These are phyloP conservation scores for Coemansia sp. DNA, from an alignment of 192 early-diverging fungal genomes.

Conservation along the genomic window DNA sequence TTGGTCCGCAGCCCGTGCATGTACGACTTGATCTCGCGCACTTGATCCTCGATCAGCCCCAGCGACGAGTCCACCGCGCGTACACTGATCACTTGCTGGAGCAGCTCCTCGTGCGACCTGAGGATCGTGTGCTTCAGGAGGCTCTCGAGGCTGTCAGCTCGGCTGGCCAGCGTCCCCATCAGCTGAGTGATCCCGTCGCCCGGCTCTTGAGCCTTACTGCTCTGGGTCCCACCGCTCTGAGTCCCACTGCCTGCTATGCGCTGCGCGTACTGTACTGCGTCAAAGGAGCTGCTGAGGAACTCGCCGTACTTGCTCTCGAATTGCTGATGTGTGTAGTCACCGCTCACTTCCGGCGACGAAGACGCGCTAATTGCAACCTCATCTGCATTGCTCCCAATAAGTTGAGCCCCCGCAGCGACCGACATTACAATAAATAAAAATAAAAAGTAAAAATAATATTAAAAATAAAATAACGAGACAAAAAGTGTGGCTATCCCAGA, in stretches of 20 bases:
- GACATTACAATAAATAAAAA: constrained; percentile 5
- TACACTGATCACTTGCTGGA: constrained; percentile 37
- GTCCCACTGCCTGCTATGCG: constrained; percentile 9
- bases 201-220: not conserved
- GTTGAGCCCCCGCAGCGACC: not conserved
- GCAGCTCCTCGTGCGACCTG: constrained; percentile 21
- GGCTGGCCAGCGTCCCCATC: constrained; percentile 16
- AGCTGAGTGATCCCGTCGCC: constrained; percentile 14
- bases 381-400: not conserved
- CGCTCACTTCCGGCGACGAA: not conserved
- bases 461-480: not conserved
- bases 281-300: constrained; percentile 17
- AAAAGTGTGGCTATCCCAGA: not conserved
- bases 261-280: constrained; percentile 20
- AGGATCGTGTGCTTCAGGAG: constrained; percentile 25
- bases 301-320: constrained; percentile 13
- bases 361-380: not conserved
- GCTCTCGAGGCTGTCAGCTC: constrained; percentile 24
- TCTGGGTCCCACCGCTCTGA: not conserved
- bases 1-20: constrained; percentile 44
- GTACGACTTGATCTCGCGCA: constrained; percentile 37
- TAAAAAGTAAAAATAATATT: not conserved
- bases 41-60: constrained; percentile 36
- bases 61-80: constrained; percentile 32
- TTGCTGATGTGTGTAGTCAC: constrained; percentile 4